phyloP scores from a whole-genome alignment of 2,329 filamentous ascomycete genomes.

The Penicillium sp. region DNA sequence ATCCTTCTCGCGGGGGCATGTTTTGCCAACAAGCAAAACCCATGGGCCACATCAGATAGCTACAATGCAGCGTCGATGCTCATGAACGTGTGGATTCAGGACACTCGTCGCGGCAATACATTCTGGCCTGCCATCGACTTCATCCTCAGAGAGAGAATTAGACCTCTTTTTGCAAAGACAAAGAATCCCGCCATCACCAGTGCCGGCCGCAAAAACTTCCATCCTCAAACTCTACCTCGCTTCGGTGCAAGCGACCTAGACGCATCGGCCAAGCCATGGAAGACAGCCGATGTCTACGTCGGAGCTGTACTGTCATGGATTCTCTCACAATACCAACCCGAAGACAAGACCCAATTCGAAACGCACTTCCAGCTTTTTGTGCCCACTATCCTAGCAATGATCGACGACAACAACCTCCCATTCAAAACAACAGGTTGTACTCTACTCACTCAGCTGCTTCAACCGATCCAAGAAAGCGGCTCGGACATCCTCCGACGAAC shows the following conservation, averaged over 20 bases:
- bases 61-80: conserved; percentile 9
- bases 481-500: conserved; percentile 44
- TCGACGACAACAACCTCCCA: conserved; percentile 41
- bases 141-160: conserved; percentile 34
- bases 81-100: conserved; percentile 1
- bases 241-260: conserved; percentile 39
- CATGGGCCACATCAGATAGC: conserved; percentile 36
- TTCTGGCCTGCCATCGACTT: conserved; percentile 21
- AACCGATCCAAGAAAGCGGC: conserved; percentile 33
- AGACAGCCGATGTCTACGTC: conserved; percentile 35
- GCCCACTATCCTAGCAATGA: conserved; percentile 43
- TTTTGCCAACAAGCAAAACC: conserved; percentile 32
- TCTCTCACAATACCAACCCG: conserved; percentile 35
- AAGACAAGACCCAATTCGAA: conserved; percentile 35
- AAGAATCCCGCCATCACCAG: conserved; percentile 44
- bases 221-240: conserved; percentile 36
- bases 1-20: conserved; percentile 35
- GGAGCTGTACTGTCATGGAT: conserved; percentile 38
- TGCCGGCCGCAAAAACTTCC: conserved; percentile 45
- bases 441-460: conserved; percentile 37
- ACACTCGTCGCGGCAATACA: background rate
- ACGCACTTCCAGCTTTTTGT: conserved; percentile 45
- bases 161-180: conserved; percentile 43
- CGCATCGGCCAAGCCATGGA: conserved; percentile 41
- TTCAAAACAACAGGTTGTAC: conserved; percentile 42